These are phyloP conservation scores for Boletus vinaceobasis DNA, from an alignment of 768 basidiomycete genomes.

Conservation along the genomic window DNA sequence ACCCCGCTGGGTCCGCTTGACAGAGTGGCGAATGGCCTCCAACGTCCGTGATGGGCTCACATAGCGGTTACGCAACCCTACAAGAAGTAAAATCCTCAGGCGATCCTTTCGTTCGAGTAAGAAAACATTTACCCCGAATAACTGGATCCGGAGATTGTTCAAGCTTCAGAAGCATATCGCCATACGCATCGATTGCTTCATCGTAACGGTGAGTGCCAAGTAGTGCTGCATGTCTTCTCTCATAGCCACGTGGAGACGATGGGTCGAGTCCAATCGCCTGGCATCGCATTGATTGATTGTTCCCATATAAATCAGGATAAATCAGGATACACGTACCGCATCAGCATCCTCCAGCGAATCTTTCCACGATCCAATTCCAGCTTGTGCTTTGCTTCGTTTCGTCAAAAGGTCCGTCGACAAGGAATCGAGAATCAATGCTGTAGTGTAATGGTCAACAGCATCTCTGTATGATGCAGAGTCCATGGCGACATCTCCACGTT, in stretches of 20 bases:
- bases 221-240: constrained; percentile 1
- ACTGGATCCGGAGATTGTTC: neutral
- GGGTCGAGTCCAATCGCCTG: constrained; percentile 3
- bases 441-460: neutral
- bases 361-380: neutral
- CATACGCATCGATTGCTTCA: neutral
- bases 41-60: neutral
- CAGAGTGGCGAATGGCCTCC: neutral
- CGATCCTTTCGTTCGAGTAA: neutral
- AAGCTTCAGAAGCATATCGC: neutral
- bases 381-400: neutral
- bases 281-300: neutral
- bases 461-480: neutral
- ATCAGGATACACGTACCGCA: neutral
- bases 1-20: neutral
- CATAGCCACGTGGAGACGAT: neutral
- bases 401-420: neutral
- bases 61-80: neutral
- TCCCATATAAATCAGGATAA: neutral
- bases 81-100: neutral
- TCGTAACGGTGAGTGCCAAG: neutral
- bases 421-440: neutral
- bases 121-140: neutral
- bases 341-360: neutral
- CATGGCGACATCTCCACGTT: neutral